Conservation (phyloP, 75 land plant species). For the Picea sitchensis region DNA sequence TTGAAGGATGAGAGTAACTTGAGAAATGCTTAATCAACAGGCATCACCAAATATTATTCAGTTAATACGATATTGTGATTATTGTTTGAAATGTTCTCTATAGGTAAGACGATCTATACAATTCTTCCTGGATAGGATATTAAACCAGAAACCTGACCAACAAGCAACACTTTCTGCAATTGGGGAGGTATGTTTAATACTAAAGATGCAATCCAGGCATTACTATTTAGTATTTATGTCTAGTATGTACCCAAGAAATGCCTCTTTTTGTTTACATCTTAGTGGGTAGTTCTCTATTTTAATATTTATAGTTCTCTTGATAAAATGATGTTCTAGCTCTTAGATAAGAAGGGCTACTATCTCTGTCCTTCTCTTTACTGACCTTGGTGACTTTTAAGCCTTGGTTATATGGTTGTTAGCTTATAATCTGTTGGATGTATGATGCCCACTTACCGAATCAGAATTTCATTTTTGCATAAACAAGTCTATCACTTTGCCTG, state of each 20-base stretch:
- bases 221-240: neutral
- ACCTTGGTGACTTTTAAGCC: neutral
- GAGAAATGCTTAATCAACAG: neutral
- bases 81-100: neutral
- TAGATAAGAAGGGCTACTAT: neutral
- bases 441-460: too few relatives aligned
- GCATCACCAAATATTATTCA: neutral
- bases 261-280: neutral
- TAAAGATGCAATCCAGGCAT: neutral
- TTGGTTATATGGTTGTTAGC: neutral
- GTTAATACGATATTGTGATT: neutral
- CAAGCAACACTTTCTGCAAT: constrained; percentile 86
- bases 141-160: constrained; percentile 87
- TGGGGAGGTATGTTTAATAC: constrained; percentile 67
- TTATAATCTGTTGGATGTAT: too few relatives aligned
- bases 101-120: constrained; percentile 94
- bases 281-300: neutral
- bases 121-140: constrained; percentile 83
- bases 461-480: too few relatives aligned
- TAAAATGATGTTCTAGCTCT: neutral
- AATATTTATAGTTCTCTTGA: neutral
- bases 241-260: neutral
- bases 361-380: neutral
- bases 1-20: neutral
- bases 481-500: too few relatives aligned